Conservation (phyloP, 495 filamentous ascomycete species). For the Darksidea phi region DNA sequence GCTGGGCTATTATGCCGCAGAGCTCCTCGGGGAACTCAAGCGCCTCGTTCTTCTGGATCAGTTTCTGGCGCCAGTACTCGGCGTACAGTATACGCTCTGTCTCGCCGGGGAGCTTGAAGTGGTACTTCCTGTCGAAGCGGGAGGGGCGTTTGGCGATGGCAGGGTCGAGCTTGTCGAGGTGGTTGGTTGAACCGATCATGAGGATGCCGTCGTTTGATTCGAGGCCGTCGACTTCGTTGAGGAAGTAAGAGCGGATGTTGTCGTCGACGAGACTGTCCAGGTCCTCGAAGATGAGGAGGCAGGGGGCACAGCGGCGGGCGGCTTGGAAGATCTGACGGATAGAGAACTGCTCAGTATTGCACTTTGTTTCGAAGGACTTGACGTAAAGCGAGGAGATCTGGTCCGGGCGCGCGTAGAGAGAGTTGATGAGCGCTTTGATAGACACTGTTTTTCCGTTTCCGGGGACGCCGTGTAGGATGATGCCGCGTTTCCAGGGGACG, state of each 20-base stretch:
- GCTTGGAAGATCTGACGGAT: slow-evolving; percentile 40
- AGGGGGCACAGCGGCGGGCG: slow-evolving; percentile 44
- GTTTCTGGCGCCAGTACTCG: slow-evolving; percentile 42
- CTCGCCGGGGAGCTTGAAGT: slow-evolving; percentile 38
- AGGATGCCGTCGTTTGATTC: slow-evolving; percentile 48
- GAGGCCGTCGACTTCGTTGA: slow-evolving; percentile 72
- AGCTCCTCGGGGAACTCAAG: slow-evolving; percentile 35
- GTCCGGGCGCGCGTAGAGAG: slow-evolving; percentile 45
- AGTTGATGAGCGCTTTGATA: slow-evolving; percentile 66
- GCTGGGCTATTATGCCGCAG: slow-evolving; percentile 16
- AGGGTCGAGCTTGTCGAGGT: slow-evolving; percentile 42
- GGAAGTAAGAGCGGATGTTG: slow-evolving; percentile 59
- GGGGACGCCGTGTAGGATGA: slow-evolving; percentile 52
- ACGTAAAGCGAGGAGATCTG: slow-evolving; percentile 56
- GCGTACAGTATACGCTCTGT: slow-evolving; percentile 39
- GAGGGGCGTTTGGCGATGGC: slow-evolving; percentile 42
- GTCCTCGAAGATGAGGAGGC: slow-evolving; percentile 62
- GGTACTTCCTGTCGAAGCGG: slow-evolving; percentile 45
- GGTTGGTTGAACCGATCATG: slow-evolving; percentile 44
- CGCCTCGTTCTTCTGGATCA: slow-evolving; percentile 25
- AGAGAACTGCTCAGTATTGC: slow-evolving; percentile 27
- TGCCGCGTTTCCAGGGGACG: slow-evolving; percentile 41
- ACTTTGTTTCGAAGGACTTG: slow-evolving; percentile 44
- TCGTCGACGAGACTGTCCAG: slow-evolving; percentile 60
- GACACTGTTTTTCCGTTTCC: slow-evolving; percentile 69